These are phyloP conservation scores for Pinus tabuliformis DNA, from an alignment of 75 land plant genomes.

Conservation along the genomic window DNA sequence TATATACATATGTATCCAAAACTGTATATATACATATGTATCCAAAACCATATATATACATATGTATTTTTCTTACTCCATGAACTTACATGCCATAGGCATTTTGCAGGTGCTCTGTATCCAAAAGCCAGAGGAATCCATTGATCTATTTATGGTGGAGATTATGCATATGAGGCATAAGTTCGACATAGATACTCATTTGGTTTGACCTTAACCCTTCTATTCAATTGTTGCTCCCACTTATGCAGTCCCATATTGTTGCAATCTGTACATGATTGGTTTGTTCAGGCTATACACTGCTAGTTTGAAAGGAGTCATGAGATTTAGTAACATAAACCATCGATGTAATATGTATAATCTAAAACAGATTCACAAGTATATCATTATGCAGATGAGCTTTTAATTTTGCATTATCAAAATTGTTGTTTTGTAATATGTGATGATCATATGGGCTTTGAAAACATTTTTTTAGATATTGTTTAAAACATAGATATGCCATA, in stretches of 20 bases:
- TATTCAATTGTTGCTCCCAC: background rate
- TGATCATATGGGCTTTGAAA: too few species aligned
- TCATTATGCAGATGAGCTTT: too few species aligned
- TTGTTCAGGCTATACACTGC: background rate
- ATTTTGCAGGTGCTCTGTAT: constrained; percentile 81
- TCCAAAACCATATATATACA: too few species aligned
- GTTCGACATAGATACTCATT: constrained; percentile 91
- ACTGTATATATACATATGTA: background rate
- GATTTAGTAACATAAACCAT: background rate
- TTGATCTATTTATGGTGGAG: constrained; percentile 98
- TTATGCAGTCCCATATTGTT: background rate
- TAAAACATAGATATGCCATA: too few species aligned
- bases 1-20: background rate
- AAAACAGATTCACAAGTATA: too few species aligned
- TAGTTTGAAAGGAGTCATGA: background rate
- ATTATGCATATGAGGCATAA: constrained; percentile 99
- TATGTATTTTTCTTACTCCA: background rate
- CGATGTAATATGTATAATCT: too few species aligned
- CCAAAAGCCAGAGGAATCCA: constrained; percentile 81
- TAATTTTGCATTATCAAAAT: too few species aligned
- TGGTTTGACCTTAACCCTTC: constrained; percentile 46
- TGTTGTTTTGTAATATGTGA: too few species aligned
- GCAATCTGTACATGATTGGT: background rate
- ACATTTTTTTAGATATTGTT: too few species aligned
- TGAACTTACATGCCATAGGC: background rate